Percentiles rank a stretch among this genome's conserved stretches.
Evolutionary conservation across 148 eudicot species (phyloP).

Genomic region (Cornus suecica): DNA sequence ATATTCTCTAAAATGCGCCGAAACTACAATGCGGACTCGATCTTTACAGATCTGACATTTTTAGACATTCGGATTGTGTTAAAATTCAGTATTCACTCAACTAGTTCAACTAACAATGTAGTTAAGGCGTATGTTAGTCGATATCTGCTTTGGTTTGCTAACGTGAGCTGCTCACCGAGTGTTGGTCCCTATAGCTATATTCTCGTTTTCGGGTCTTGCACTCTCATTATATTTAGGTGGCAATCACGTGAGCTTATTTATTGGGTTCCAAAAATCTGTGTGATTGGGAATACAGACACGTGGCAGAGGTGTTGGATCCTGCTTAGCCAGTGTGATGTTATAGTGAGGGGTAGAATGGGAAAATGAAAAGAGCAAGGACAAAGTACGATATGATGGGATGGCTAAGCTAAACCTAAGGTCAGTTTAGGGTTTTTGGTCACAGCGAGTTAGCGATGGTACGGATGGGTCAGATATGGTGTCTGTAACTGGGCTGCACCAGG

Average conservation of each 20-base stretch:
- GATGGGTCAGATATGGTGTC: background rate
- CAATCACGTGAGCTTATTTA: background rate
- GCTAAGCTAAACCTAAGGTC: background rate
- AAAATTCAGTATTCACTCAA: background rate
- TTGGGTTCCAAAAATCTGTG: background rate
- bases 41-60: slow-evolving; percentile 8
- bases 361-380: background rate
- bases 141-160: background rate
- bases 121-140: background rate
- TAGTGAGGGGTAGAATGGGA: background rate
- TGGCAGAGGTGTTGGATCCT: background rate
- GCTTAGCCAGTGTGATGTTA: background rate
- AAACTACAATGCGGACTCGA: background rate
- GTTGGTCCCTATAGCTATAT: background rate
- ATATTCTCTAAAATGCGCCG: background rate
- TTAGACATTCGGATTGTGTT: background rate
- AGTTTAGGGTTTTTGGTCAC: background rate
- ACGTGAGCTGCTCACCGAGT: background rate
- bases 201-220: background rate
- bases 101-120: background rate
- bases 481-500: too few relatives aligned
- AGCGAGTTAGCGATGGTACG: background rate
- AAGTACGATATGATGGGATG: background rate
- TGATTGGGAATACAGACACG: background rate
- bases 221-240: too few relatives aligned